These are phyloP conservation scores for Annulohypoxylon nitens DNA, from an alignment of 495 filamentous ascomycete species.

Conservation along the genomic window DNA sequence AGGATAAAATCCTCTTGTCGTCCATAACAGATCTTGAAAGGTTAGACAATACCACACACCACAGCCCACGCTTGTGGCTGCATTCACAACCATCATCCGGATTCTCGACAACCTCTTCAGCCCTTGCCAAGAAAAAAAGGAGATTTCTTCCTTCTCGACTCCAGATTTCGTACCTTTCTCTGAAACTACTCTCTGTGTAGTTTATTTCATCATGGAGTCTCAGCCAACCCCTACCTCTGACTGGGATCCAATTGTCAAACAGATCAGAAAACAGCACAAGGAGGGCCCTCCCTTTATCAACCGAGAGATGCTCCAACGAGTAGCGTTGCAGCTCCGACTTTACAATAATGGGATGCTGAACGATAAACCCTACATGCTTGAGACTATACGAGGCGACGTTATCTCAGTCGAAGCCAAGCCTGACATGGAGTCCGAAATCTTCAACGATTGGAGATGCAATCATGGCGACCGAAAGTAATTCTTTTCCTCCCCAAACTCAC, in stretches of 20 bases:
- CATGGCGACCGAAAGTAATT: constrained; percentile 31
- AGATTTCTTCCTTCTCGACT: no score
- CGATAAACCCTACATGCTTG: not conserved
- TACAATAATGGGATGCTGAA: not conserved
- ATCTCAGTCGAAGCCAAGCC: constrained; percentile 13
- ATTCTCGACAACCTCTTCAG: no score
- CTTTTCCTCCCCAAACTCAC: not conserved
- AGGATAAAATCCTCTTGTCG: not conserved
- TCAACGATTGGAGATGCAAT: constrained; percentile 21
- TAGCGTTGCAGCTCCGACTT: constrained; percentile 8
- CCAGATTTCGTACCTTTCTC: no score
- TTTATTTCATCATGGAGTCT: no score
- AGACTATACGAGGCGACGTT: constrained; percentile 19
- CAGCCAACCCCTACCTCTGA: not conserved
- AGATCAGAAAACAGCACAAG: constrained; percentile 9
- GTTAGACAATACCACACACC: no score
- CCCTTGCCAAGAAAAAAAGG: no score
- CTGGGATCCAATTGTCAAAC: not conserved
- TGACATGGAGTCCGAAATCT: not conserved
- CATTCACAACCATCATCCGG: no score
- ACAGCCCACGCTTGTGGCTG: no score
- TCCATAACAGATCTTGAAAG: not conserved
- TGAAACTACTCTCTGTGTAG: no score
- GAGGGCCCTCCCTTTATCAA: not conserved
- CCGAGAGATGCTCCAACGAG: not conserved